Evolutionary conservation across 805 yeast species (phyloP).

Genomic region (Brettanomyces custersianus): DNA sequence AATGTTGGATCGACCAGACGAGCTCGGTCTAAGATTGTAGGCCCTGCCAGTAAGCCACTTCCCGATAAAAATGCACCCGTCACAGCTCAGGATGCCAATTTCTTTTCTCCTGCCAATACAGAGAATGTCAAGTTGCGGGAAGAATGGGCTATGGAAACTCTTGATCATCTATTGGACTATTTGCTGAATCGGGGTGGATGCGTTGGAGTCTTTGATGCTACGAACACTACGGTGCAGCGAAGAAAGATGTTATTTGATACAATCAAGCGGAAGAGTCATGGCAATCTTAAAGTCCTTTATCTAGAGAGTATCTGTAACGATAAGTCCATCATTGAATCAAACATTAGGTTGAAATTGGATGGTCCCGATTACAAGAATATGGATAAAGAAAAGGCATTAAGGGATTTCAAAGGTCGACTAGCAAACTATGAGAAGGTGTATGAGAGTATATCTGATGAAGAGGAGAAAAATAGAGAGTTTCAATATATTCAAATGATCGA

Average conservation of each 20-base stretch:
- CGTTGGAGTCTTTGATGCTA: conserved; percentile 87
- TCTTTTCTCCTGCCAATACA: conserved; percentile 74
- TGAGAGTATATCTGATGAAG: conserved; percentile 76
- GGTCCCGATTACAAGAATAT: conserved; percentile 90
- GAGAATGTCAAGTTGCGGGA: conserved; percentile 63
- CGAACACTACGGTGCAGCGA: conserved; percentile 64
- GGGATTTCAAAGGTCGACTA: conserved; percentile 76
- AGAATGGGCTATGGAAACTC: conserved; percentile 93
- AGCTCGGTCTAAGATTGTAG: conserved; percentile 42
- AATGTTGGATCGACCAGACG: conserved; percentile 95
- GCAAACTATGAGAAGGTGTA: conserved; percentile 81
- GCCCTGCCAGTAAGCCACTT: conserved; percentile 59
- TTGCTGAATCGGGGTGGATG: conserved; percentile 74
- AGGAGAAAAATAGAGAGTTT: conserved; percentile 49
- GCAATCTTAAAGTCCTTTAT: conserved; percentile 68
- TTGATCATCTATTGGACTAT: conserved; percentile 76
- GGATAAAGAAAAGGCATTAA: conserved; percentile 73
- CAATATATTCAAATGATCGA: conserved; percentile 94
- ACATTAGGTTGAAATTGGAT: conserved; percentile 71
- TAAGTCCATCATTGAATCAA: conserved; percentile 64
- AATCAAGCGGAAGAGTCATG: conserved; percentile 46
- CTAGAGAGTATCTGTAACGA: conserved; percentile 85
- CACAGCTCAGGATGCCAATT: conserved; percentile 60
- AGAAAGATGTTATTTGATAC: conserved; percentile 48
- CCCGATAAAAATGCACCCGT: conserved; percentile 17